Evolutionary conservation across 257 asterid species (phyloP).

Genomic region (Fraxinus americana): DNA sequence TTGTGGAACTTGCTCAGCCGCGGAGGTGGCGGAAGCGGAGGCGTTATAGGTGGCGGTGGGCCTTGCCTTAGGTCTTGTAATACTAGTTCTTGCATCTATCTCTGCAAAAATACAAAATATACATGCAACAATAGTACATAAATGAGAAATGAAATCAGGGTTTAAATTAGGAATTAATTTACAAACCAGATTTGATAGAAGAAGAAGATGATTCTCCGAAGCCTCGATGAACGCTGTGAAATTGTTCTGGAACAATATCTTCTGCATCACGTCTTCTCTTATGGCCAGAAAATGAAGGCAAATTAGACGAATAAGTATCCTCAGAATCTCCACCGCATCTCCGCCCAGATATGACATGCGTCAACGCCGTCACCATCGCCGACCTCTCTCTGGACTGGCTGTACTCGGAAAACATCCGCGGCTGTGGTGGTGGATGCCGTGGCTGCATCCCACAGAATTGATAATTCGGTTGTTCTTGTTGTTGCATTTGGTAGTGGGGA

Average conservation of each 20-base stretch:
- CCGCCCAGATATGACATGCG: conserved; percentile 15
- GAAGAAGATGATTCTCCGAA: conserved; percentile 8
- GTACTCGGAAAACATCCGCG: conserved; percentile 4
- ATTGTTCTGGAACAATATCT: conserved; percentile 11
- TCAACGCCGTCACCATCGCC: conserved; percentile 18
- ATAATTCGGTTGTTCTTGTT: not conserved
- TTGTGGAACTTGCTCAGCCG: not conserved
- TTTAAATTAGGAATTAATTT: not conserved
- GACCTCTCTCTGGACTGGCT: not conserved
- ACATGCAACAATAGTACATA: not conserved
- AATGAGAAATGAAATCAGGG: not conserved
- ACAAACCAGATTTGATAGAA: conserved; percentile 8
- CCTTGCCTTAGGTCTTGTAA: not conserved
- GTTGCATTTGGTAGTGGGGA: not conserved
- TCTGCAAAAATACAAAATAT: not conserved
- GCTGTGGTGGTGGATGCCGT: no score
- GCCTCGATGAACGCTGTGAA: not conserved
- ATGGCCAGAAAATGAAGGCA: not conserved
- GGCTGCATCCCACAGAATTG: not conserved
- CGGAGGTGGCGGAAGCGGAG: not conserved
- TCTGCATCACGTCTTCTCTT: conserved; percentile 19
- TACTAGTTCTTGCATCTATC: not conserved
- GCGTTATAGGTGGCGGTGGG: not conserved
- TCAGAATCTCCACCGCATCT: not conserved
- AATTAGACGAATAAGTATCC: not conserved